Evolutionary conservation across 2,329 filamentous ascomycete species (phyloP).

Genomic region (Exserohilum rostratum): DNA sequence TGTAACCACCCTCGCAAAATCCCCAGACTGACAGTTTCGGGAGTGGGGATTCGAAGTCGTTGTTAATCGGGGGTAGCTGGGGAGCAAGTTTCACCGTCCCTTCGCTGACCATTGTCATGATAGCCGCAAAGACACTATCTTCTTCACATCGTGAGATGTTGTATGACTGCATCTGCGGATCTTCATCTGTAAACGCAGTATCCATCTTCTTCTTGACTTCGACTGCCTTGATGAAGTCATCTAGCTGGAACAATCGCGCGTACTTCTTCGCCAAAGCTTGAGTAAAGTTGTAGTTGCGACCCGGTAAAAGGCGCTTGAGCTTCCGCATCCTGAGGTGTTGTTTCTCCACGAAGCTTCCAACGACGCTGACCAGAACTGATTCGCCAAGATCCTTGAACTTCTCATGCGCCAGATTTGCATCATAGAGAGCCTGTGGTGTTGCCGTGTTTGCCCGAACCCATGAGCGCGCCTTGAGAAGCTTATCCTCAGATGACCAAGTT

Average conservation of each 20-base stretch:
- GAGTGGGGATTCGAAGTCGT: constrained; percentile 47
- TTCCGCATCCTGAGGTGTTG: constrained; percentile 67
- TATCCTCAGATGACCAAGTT: constrained; percentile 9
- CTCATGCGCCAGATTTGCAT: constrained; percentile 46
- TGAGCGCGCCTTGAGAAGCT: constrained; percentile 46
- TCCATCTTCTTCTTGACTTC: constrained; percentile 68
- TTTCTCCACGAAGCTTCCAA: constrained; percentile 60
- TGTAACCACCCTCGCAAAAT: constrained; percentile 73
- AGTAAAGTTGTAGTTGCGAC: constrained; percentile 68
- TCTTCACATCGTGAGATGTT: constrained; percentile 62
- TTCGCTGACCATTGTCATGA: constrained; percentile 68
- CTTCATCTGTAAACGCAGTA: constrained; percentile 51
- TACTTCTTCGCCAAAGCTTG: constrained; percentile 64
- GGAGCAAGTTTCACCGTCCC: constrained; percentile 63
- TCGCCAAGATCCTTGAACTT: constrained; percentile 48
- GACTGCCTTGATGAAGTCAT: constrained; percentile 58
- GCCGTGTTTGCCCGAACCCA: constrained; percentile 55
- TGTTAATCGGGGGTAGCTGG: constrained; percentile 63
- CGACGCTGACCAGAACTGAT: constrained; percentile 53
- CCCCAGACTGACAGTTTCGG: constrained; percentile 65
- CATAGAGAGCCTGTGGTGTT: constrained; percentile 50
- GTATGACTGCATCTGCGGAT: constrained; percentile 39
- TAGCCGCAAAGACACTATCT: constrained; percentile 70
- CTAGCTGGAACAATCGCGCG: constrained; percentile 57
- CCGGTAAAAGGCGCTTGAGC: constrained; percentile 60